Base-by-base conservation (phyloP, 257 asterid genomes). In the Gentiana straminea region DNA sequence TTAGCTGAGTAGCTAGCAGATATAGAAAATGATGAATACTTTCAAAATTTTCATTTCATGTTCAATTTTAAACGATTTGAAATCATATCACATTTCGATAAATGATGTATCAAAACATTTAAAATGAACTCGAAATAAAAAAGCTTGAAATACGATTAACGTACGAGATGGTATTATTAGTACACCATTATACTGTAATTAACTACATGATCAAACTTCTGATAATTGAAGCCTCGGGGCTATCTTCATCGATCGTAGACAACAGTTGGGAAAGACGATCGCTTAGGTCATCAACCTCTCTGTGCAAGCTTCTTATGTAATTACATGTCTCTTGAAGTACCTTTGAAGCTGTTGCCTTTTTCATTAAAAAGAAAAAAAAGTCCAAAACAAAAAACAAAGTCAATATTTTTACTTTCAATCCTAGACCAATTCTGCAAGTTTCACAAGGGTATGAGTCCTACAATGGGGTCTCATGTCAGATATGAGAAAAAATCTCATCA, bases 251-350 rank as follows among this genome's bases (percentile, higher is more conserved):
- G 12, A 87, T 75, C 7, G 98, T 82, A 8, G 91, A 77, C 47
- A 91, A 62, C 0, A 87, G 82, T 49, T 91, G 91, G 5, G 96
- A 84, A 10, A 91, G 86, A 63, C 98, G 80, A 38, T 82, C 98
- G 55, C 98, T 91, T 39, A 91, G 78, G 77, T 87, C 89, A 65
- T 82, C 89, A 59, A 87, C 94, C 54, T 91, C 96, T 66, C 69
- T 76, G 82, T 87, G 98, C 82, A 91, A 70, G 65, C 68, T 79
- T 43, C 84, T 68, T 15, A 90, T 86, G 79, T 90, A 90, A 73
- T 86, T 86, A 90, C 97, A 89, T 15, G 97, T 86, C 66, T 90
- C 98, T 39, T 86, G 94, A 1, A 90, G 89, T 46, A 91, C 96
- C 74, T 91, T 91, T 3, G 81, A 79, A 8, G 98, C 98, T 10